Evolutionary conservation across 1,139 yeast genomes (phyloP).

Genomic region (Geotrichum reessii): DNA sequence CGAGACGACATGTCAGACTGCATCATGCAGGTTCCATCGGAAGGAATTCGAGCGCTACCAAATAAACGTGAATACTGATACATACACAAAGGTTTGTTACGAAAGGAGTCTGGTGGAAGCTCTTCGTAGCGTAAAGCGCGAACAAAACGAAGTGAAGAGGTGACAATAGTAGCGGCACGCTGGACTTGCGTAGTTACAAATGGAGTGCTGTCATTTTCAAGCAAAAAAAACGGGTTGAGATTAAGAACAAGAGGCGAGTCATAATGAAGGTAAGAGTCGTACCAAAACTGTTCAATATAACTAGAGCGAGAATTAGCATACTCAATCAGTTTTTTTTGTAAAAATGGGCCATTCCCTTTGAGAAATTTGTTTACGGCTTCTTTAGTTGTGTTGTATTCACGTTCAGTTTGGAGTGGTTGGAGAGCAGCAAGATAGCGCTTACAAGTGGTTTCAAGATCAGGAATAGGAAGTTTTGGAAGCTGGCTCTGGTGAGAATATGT

Average conservation of each 20-base stretch:
- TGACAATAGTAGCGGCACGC: conserved; percentile 74
- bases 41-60: conserved; percentile 82
- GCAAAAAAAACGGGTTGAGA: conserved; percentile 76
- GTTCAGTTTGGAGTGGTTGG: conserved; percentile 65
- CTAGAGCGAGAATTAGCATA: conserved; percentile 63
- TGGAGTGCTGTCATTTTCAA: conserved; percentile 88
- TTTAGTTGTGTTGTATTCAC: conserved; percentile 57
- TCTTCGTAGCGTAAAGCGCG: conserved; percentile 72
- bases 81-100: conserved; percentile 65
- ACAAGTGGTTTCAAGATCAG: conserved; percentile 62
- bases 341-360: conserved; percentile 51
- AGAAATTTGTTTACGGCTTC: conserved; percentile 57
- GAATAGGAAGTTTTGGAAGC: conserved; percentile 67
- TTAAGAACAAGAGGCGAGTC: conserved; percentile 83
- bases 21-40: conserved; percentile 74
- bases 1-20: conserved; percentile 70
- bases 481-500: conserved; percentile 55
- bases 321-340: conserved; percentile 58
- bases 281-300: conserved; percentile 90
- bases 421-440: conserved; percentile 56
- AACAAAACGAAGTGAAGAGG: conserved; percentile 71
- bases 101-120: conserved; percentile 61
- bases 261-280: conserved; percentile 76
- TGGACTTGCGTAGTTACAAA: conserved; percentile 64
- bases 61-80: conserved; percentile 80